These are phyloP conservation scores for Ustilago hordei DNA, from an alignment of 1,284 basidiomycete species.

Conservation along the genomic window DNA sequence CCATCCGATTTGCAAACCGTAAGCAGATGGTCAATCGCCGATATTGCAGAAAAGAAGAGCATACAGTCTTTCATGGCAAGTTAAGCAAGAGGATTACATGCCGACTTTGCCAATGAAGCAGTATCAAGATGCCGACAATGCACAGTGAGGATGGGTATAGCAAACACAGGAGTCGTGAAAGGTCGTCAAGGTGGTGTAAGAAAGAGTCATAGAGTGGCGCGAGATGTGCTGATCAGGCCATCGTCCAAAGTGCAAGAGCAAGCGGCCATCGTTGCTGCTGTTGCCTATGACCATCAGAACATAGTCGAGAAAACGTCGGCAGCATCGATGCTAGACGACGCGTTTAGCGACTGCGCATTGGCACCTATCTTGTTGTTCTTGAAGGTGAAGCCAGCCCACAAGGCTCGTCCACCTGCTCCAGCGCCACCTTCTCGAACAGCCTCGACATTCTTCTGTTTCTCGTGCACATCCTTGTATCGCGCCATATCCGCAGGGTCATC, in stretches of 20 bases:
- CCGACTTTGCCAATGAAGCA: background rate
- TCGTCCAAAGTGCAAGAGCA: background rate
- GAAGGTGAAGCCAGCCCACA: conserved; percentile 98
- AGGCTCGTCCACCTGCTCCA: conserved; percentile 77
- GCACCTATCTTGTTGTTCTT: conserved; percentile 64
- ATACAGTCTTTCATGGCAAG: too few relatives aligned
- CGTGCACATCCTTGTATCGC: conserved; percentile 89
- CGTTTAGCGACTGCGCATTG: conserved; percentile 39
- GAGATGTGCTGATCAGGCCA: background rate
- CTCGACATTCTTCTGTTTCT: conserved; percentile 96
- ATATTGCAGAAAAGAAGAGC: too few relatives aligned
- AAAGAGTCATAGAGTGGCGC: background rate
- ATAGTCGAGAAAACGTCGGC: conserved; percentile 61
- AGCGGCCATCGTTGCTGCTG: background rate
- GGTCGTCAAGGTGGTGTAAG: conserved; percentile 5
- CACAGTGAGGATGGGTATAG: conserved; percentile 29
- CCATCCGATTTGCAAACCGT: background rate
- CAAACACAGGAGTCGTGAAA: conserved; percentile 13
- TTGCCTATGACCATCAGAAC: conserved; percentile 34
- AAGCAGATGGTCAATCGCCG: too few relatives aligned
- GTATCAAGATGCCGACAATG: conserved; percentile 14
- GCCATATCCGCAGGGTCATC: conserved; percentile 92
- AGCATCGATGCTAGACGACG: conserved; percentile 36
- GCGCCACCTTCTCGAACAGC: conserved; percentile 77
- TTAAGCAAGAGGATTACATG: conserved; percentile 3